Evolutionary conservation across 129 eudicot species (phyloP).

Genomic region (Escallonia rubra): DNA sequence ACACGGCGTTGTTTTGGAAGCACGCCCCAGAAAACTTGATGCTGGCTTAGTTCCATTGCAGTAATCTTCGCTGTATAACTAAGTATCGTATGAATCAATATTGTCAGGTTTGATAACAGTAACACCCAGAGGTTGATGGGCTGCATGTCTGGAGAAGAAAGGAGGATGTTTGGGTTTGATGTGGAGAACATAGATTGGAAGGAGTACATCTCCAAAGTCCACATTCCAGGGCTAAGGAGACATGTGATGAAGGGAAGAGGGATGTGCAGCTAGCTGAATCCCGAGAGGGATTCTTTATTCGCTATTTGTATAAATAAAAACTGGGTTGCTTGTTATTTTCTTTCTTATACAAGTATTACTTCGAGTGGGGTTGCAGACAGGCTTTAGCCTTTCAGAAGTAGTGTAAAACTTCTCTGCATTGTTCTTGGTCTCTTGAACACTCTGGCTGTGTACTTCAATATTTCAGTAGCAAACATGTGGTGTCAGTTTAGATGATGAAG

Average conservation of each 20-base stretch:
- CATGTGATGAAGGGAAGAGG: constrained; percentile 98
- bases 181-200: constrained; percentile 89
- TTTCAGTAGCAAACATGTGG: too few species aligned
- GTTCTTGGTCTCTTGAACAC: too few species aligned
- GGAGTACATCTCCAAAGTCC: constrained; percentile 85
- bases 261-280: constrained; percentile 28
- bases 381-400: not conserved
- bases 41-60: too few species aligned
- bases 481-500: too few species aligned
- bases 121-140: constrained; percentile 66
- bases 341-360: not conserved
- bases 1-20: too few species aligned
- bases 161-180: constrained; percentile 65
- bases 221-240: constrained; percentile 91
- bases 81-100: not conserved
- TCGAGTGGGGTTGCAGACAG: constrained; percentile 4
- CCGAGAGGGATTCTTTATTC: not conserved
- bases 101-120: constrained; percentile 81
- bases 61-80: not conserved
- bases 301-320: too few species aligned
- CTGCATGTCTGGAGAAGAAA: constrained; percentile 86
- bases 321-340: not conserved
- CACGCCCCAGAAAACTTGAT: too few species aligned
- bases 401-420: constrained; percentile 1
- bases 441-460: too few species aligned